These are phyloP conservation scores for Canna indica DNA, from an alignment of 176 grass and related monocot genomes.

Conservation along the genomic window DNA sequence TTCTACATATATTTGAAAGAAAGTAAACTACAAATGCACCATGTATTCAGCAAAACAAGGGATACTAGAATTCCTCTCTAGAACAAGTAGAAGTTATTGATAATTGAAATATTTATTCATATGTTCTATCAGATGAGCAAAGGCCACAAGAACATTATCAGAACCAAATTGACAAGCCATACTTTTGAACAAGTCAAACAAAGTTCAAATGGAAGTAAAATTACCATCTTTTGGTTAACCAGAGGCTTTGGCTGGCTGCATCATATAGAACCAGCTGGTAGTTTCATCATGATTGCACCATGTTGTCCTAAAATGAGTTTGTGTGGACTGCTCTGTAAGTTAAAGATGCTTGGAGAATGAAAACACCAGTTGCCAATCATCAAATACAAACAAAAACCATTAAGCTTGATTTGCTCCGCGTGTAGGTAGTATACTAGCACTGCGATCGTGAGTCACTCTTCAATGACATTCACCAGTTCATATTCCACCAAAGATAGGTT, in stretches of 20 bases:
- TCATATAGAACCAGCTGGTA: neutral
- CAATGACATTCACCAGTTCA: conserved; percentile 70
- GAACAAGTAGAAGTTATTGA: no score
- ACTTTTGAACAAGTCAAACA: neutral
- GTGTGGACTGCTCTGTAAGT: neutral
- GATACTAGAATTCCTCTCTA: no score
- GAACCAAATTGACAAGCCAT: neutral
- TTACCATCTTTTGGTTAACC: neutral
- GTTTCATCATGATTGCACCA: neutral
- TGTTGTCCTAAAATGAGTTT: neutral
- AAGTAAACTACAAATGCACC: no score
- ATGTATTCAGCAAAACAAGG: no score
- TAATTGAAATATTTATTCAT: no score
- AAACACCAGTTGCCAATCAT: neutral
- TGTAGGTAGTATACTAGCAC: neutral
- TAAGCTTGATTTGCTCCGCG: neutral
- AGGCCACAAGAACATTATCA: neutral
- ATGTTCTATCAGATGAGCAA: no score
- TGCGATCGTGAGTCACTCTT: conserved; percentile 30
- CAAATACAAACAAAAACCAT: neutral
- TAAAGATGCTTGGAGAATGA: neutral
- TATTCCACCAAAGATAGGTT: conserved; percentile 82
- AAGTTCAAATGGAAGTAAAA: neutral
- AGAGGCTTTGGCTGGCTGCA: neutral
- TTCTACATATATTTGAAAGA: no score